A percentile compares a stretch with the other conserved stretches of the same genome.
Conservation (phyloP, 768 basidiomycete genomes). For the Fomitopsis serialis region DNA sequence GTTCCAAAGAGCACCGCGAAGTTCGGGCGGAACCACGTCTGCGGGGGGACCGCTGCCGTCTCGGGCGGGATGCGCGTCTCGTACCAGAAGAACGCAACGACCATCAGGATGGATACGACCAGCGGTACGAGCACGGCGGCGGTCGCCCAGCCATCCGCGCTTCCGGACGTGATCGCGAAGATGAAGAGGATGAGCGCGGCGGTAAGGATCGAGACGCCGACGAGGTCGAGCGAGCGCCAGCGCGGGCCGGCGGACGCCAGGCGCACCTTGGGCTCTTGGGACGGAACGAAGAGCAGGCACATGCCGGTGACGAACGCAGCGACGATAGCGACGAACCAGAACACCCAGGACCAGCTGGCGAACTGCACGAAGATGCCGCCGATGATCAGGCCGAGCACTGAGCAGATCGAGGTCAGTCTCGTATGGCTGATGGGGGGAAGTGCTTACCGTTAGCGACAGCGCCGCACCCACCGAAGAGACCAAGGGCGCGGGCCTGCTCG, state of each 20-base stretch:
- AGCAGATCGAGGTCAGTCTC: neutral
- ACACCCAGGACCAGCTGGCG: conserved; percentile 39
- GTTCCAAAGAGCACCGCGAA: conserved; percentile 31
- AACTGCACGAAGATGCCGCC: conserved; percentile 33
- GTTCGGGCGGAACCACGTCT: conserved; percentile 34
- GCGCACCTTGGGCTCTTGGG: conserved; percentile 8
- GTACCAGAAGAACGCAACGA: conserved; percentile 37
- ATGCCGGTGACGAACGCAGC: conserved; percentile 25
- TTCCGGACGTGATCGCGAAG: conserved; percentile 33
- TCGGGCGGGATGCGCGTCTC: conserved; percentile 30
- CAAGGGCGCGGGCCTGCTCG: conserved; percentile 39
- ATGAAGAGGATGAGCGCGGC: conserved; percentile 30
- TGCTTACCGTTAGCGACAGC: conserved; percentile 37
- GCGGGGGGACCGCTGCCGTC: conserved; percentile 31
- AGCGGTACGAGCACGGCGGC: conserved; percentile 38
- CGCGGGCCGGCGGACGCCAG: conserved; percentile 3
- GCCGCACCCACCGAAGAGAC: conserved; percentile 39
- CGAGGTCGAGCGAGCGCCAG: conserved; percentile 28
- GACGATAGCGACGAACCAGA: conserved; percentile 39
- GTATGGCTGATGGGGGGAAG: too few relatives aligned
- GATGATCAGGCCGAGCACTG: conserved; percentile 29
- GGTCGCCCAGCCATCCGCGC: conserved; percentile 35
- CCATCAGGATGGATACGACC: conserved; percentile 33
- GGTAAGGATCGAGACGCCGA: conserved; percentile 31
- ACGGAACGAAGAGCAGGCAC: conserved; percentile 28